Conservation (phyloP, 495 filamentous ascomycete genomes). For the Neurospora africana region DNA sequence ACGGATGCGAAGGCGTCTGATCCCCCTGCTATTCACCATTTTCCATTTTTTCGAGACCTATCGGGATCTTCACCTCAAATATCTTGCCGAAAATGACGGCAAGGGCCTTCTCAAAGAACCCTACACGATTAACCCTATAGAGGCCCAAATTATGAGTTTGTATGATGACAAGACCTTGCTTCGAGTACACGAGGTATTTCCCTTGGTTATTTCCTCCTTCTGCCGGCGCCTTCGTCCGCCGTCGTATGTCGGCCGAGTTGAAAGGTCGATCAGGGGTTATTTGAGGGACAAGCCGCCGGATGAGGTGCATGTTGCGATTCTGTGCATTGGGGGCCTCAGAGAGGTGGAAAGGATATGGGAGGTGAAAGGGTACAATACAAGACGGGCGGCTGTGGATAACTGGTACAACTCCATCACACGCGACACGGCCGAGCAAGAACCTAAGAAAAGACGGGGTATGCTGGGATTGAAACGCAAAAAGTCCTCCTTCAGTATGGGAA, state of each 20-base stretch:
- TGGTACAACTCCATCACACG: constrained; percentile 41
- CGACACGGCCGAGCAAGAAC: constrained; percentile 28
- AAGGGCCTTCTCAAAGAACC: constrained; percentile 28
- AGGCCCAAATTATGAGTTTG: constrained; percentile 43
- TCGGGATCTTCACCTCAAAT: constrained; percentile 42
- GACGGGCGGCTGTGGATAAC: constrained; percentile 39
- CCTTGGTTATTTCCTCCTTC: constrained; percentile 45
- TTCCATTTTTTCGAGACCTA: constrained; percentile 52
- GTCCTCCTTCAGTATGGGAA: constrained; percentile 21
- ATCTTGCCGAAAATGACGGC: constrained; percentile 33
- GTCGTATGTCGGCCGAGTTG: constrained; percentile 44
- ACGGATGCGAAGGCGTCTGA: constrained; percentile 45
- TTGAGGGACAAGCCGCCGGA: constrained; percentile 43
- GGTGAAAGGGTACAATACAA: constrained; percentile 45
- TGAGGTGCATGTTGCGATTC: constrained; percentile 43
- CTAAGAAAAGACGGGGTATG: constrained; percentile 37
- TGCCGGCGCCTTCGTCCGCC: constrained; percentile 44
- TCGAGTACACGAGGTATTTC: constrained; percentile 45
- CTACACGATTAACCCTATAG: constrained; percentile 42
- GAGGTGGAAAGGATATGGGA: constrained; percentile 48
- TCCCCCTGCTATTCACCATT: constrained; percentile 44
- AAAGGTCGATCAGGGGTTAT: constrained; percentile 47
- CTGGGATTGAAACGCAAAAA: constrained; percentile 42
- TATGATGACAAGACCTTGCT: constrained; percentile 46
- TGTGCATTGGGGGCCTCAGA: constrained; percentile 44